Conservation (phyloP, 768 basidiomycete species). For the Boletus vinaceobasis region DNA sequence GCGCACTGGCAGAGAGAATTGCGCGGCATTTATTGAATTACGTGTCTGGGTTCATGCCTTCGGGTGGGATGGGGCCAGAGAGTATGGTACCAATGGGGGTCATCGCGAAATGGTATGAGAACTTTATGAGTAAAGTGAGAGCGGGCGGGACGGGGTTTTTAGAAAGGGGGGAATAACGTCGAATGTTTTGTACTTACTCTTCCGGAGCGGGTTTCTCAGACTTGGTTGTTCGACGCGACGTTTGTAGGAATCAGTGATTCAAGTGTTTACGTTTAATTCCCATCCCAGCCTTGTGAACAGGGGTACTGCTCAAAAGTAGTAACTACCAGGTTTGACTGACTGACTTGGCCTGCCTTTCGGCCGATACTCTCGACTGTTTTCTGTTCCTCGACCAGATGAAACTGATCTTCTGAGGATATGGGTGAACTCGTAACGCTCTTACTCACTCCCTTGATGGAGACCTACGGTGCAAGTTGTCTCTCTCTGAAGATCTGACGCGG, state of each 20-base stretch:
- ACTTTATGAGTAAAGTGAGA: constrained; percentile 54
- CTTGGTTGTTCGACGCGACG: neutral
- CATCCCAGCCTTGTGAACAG: neutral
- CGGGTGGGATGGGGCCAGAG: constrained; percentile 45
- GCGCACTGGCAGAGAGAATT: constrained; percentile 23
- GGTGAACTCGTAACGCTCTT: too few species aligned
- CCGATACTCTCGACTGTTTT: too few species aligned
- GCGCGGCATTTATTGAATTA: constrained; percentile 77
- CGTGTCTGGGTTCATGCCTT: constrained; percentile 57
- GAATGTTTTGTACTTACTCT: neutral
- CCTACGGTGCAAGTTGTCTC: too few species aligned
- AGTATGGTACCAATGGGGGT: constrained; percentile 58
- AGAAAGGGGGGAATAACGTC: constrained; percentile 35
- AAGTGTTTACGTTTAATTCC: neutral
- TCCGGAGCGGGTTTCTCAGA: neutral
- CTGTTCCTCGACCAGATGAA: too few species aligned
- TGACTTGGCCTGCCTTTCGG: too few species aligned
- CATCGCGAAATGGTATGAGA: constrained; percentile 71
- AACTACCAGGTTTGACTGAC: neutral
- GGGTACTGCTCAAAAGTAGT: neutral
- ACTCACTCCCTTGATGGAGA: too few species aligned
- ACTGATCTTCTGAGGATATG: neutral
- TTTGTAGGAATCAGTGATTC: neutral
- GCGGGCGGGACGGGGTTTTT: constrained; percentile 61
- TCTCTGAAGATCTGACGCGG: too few species aligned